Base-by-base conservation (phyloP, 2,329 filamentous ascomycete genomes). In the Colletotrichum sp. region DNA sequence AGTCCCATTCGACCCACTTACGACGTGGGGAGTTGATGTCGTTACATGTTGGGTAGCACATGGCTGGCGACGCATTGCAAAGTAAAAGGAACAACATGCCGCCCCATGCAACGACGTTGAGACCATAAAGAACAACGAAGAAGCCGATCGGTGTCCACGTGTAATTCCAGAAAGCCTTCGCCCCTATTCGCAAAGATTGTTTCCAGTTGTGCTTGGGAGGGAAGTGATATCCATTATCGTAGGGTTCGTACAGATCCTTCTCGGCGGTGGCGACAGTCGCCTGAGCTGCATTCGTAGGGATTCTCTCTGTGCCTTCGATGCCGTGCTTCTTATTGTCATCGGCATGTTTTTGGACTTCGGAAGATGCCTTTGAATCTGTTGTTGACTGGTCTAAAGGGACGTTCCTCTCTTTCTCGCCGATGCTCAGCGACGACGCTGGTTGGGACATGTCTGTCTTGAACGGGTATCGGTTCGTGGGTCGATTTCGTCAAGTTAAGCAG, bases 11-110 rank as follows among this genome's bases (percentile, higher is more conserved):
- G 79, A 98, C 92, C 95, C 96, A 98, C 75, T 93, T 93, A 24
- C 94, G 89, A n/a, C 95, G 91, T 3, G 95, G 92, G 0, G 94
- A 95, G 80, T 95, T 87, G 82, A 95, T 93, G 79, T 94, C 88
- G 81, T 95, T 89, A 86, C 95, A 96, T 44, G 87, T 87, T 1
- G 90, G 93, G 79, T 89, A 83, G 86, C 95, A 95, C 94, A 95
- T 95, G 75, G 92, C 91, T 8, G 93, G 93, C 4, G 91, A 87
- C 72, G 90, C 95, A 80, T 95, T 95, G 86, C 93, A 94, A 30
- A 98, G 91, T 3, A 98, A 88, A 22, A 98, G 87, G 85, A 98
- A 98, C 39, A 98, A 89, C 95, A 98, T 98, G 74, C 94, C 95
- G 68, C 95, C 95, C 95, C 95, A 98, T 1, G 94, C 96, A 12